A percentile compares a stretch with the other conserved stretches of the same genome.
phyloP scores from a whole-genome alignment of 1,284 basidiomycete genomes.

The Puccinia coronata region DNA sequence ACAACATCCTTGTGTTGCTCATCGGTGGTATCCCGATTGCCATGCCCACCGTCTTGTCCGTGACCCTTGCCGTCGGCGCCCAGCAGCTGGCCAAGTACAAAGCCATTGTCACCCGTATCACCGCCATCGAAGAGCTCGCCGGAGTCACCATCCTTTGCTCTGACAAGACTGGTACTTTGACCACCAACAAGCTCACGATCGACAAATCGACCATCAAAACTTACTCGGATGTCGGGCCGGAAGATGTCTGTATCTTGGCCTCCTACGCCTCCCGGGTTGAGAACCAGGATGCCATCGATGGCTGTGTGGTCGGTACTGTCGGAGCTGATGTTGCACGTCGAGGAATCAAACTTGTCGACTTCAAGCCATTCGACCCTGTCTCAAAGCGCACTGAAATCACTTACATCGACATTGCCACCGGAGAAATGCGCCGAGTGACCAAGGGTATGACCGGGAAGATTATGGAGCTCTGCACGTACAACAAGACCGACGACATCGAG shows the following conservation, averaged over 20 bases:
- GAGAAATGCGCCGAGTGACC: constrained; percentile 94
- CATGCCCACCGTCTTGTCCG: constrained; percentile 94
- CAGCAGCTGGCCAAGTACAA: constrained; percentile 98
- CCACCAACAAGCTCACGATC: constrained; percentile 98
- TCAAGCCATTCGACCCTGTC: constrained; percentile 99
- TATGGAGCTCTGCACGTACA: constrained; percentile 78
- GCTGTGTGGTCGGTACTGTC: constrained; percentile 78
- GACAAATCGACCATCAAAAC: constrained; percentile 88
- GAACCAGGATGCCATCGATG: constrained; percentile 97
- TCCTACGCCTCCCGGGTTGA: constrained; percentile 96
- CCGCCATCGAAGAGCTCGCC: constrained; percentile 93
- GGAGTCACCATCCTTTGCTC: constrained; percentile 96
- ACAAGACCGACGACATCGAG: constrained; percentile 91
- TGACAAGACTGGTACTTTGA: constrained; percentile 95
- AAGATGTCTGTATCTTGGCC: constrained; percentile 87
- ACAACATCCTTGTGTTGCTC: constrained; percentile 94
- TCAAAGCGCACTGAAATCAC: constrained; percentile 99
- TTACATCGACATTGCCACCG: constrained; percentile 86
- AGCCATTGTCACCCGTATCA: constrained; percentile 97
- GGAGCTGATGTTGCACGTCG: constrained; percentile 76
- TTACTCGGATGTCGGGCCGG: constrained; percentile 82
- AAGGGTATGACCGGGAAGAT: constrained; percentile 96
- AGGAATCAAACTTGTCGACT: constrained; percentile 93
- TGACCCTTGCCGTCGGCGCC: constrained; percentile 94
- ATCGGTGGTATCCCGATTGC: constrained; percentile 97